These are phyloP conservation scores for Angomonas ambiguus DNA, from an alignment of 208 protist species.

Conservation along the genomic window DNA sequence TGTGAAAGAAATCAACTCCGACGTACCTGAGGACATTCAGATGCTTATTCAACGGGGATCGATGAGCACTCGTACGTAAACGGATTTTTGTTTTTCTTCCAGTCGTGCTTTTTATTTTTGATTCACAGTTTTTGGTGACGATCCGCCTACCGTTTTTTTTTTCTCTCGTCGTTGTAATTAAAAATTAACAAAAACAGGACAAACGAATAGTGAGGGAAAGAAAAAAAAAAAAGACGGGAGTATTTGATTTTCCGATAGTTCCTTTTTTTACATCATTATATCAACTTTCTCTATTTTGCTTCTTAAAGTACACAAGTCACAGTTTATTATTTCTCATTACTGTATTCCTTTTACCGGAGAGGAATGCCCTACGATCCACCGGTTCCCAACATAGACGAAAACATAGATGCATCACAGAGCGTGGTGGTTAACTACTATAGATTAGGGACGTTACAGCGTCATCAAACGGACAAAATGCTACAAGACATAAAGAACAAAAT, in stretches of 20 bases:
- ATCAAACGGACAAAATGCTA: slow-evolving; percentile 43
- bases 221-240: background rate
- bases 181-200: no score
- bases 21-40: slow-evolving; percentile 83
- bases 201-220: no score
- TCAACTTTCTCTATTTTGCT: no score
- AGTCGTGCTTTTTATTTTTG: background rate
- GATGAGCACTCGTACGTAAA: slow-evolving; percentile 26
- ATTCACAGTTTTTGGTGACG: no score
- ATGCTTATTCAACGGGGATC: slow-evolving; percentile 72
- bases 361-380: background rate
- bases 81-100: background rate
- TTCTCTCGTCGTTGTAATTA: no score
- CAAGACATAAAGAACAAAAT: slow-evolving; percentile 19
- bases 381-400: background rate
- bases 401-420: background rate
- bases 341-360: no score
- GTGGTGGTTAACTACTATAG: slow-evolving; percentile 28
- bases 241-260: no score
- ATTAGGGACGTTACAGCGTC: slow-evolving; percentile 59
- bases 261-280: no score
- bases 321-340: no score
- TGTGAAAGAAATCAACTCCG: slow-evolving; percentile 87
- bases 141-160: no score
- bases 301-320: no score